phyloP scores from a whole-genome alignment of 495 filamentous ascomycete species.

The Cercophora scortea region DNA sequence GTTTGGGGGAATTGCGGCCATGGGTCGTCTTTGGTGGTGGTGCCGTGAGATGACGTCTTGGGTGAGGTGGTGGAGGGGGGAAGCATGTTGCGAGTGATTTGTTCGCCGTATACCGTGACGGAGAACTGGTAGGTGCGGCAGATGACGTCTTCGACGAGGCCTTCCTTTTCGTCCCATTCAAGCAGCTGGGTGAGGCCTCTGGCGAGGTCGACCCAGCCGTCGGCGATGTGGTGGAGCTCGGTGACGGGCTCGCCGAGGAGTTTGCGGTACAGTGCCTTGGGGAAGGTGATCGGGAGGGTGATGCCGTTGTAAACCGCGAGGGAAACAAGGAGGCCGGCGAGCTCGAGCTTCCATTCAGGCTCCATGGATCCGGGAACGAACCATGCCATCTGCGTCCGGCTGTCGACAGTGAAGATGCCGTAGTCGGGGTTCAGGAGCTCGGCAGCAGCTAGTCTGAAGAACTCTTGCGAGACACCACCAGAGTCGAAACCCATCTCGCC shows the following conservation, averaged over 20 bases:
- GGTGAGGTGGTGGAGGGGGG: neutral
- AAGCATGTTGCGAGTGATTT: conserved; percentile 42
- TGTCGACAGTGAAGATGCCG: conserved; percentile 68
- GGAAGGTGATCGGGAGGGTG: conserved; percentile 82
- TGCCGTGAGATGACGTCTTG: neutral
- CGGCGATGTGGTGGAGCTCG: conserved; percentile 64
- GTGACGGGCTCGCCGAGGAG: conserved; percentile 59
- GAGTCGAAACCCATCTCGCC: conserved; percentile 90
- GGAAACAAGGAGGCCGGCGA: conserved; percentile 78
- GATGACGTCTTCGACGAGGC: conserved; percentile 74
- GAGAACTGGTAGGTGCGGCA: conserved; percentile 77
- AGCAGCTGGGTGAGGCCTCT: conserved; percentile 63
- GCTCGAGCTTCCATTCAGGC: conserved; percentile 81
- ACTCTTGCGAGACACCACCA: conserved; percentile 92
- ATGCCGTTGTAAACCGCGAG: conserved; percentile 93
- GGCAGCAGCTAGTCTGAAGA: conserved; percentile 74
- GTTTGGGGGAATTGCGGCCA: conserved; percentile 36
- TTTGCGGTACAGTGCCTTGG: conserved; percentile 73
- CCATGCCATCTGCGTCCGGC: conserved; percentile 70
- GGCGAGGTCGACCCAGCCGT: conserved; percentile 79
- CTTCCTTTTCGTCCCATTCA: conserved; percentile 64
- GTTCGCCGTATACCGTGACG: conserved; percentile 57
- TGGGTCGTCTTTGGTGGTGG: conserved; percentile 2
- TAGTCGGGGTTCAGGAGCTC: conserved; percentile 71
- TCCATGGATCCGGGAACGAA: conserved; percentile 75